Conservation (phyloP, 2,329 filamentous ascomycete genomes). For the Neoarthrinium moseri region DNA sequence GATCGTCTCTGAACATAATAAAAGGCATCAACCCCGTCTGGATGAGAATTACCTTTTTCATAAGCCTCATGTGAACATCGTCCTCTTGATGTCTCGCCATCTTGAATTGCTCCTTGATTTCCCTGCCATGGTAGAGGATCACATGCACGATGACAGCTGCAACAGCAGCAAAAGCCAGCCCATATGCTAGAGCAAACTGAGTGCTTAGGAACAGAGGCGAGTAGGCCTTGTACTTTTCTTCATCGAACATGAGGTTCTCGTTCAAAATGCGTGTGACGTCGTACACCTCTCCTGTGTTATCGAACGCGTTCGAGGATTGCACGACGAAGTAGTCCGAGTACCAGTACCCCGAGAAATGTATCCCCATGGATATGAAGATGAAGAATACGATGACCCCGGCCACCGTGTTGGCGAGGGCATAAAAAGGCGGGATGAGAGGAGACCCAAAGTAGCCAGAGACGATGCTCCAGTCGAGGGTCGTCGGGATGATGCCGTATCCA, state of each 20-base stretch:
- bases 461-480: constrained; percentile 67
- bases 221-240: constrained; percentile 59
- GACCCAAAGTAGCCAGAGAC: constrained; percentile 54
- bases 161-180: constrained; percentile 66
- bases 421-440: constrained; percentile 60
- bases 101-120: constrained; percentile 55
- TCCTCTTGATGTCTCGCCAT: constrained; percentile 56
- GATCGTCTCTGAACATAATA: background rate
- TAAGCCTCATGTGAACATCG: constrained; percentile 58
- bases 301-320: constrained; percentile 59
- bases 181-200: constrained; percentile 60
- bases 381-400: constrained; percentile 56
- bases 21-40: background rate
- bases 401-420: constrained; percentile 59
- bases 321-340: constrained; percentile 62
- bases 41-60: constrained; percentile 45
- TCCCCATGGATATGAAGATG: constrained; percentile 54
- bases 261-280: constrained; percentile 61
- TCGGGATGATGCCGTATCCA: constrained; percentile 56
- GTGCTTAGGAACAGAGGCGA: constrained; percentile 65
- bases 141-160: constrained; percentile 59
- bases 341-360: constrained; percentile 58
- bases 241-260: constrained; percentile 55
- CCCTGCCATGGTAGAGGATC: constrained; percentile 51
- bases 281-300: constrained; percentile 61